Evolutionary conservation across 2,329 filamentous ascomycete species (phyloP), one percentile per base, ranked within the genome.

Genomic region (Aspergillus caelatus): DNA sequence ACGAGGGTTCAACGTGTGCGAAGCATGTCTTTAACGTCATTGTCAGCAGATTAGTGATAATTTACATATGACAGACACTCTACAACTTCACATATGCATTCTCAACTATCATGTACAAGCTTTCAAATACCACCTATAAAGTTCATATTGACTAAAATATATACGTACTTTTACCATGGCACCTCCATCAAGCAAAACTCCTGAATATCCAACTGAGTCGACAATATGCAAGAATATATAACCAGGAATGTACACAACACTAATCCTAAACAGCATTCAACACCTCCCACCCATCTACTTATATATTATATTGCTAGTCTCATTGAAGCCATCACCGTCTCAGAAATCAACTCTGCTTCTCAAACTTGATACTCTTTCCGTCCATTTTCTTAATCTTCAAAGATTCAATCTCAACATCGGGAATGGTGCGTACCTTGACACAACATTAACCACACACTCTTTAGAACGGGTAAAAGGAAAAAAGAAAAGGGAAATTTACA

Each of bases 371-470:
- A 10, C 32, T 59, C 16, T 30, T 48, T 11, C 64, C 67, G 57
- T 71, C 60, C 57, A 71, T 65, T 55, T 72, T 67, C 45, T 70
- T 68, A n/a, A 73, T 60, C 43, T 71, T 70, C 48, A 75, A 62
- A 4, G 50, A 62, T n/a, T 69, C 68, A 10, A 74, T 48, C 43
- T 76, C 69, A 30, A 76, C 53, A 19, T 62, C 70, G 12, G 68
- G 66, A 11, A 77, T 50, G 3, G 70, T 72, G 9, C 71, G 71
- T 11, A 71, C 70, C 70, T 75, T 57, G 6, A 8, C 19, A 28
- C 43, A 52, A 50, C 3, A 36, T 16, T 23, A 11, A 59, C 28
- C 9, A 45, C 4, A 28, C 2, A 28, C 3, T 16, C 32, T 21
- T 14, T 21, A 45, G 21, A 43, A 14, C 10, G 9, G 11, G 30